Conservation (phyloP, 768 basidiomycete genomes). For the Tulasnella sp. region DNA sequence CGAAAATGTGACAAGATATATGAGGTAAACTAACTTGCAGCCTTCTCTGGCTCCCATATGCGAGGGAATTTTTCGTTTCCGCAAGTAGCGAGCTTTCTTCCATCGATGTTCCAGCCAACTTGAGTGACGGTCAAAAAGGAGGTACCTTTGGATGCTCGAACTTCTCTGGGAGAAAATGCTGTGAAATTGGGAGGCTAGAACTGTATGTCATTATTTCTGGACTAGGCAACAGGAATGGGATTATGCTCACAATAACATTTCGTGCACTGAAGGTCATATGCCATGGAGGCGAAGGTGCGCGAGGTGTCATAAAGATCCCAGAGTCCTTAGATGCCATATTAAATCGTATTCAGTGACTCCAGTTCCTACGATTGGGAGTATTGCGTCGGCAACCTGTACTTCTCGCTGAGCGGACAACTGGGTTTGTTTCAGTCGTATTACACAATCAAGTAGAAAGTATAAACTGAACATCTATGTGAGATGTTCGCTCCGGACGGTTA, state of each 20-base stretch:
- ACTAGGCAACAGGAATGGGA: neutral
- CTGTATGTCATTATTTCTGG: neutral
- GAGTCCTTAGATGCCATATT: no score
- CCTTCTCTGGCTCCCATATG: conserved; percentile 10
- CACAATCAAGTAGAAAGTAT: no score
- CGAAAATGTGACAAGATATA: neutral
- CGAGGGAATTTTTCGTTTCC: conserved; percentile 6
- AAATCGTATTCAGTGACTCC: no score
- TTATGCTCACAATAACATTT: conserved; percentile 2
- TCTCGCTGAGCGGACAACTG: no score
- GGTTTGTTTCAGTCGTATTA: no score
- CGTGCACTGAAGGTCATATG: conserved; percentile 10
- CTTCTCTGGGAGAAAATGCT: neutral
- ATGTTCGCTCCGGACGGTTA: no score
- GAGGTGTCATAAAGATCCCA: conserved; percentile 8
- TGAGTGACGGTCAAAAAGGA: neutral
- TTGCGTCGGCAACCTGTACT: no score
- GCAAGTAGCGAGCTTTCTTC: conserved; percentile 11
- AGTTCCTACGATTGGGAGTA: no score
- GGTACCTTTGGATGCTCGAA: neutral
- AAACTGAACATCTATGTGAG: no score
- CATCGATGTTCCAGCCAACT: conserved; percentile 10
- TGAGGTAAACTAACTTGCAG: neutral
- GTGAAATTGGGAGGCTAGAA: conserved; percentile 11
- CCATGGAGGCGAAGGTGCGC: conserved; percentile 7